phyloP scores from a whole-genome alignment of 345 rosid genomes.

The Ceriops zippeliana region DNA sequence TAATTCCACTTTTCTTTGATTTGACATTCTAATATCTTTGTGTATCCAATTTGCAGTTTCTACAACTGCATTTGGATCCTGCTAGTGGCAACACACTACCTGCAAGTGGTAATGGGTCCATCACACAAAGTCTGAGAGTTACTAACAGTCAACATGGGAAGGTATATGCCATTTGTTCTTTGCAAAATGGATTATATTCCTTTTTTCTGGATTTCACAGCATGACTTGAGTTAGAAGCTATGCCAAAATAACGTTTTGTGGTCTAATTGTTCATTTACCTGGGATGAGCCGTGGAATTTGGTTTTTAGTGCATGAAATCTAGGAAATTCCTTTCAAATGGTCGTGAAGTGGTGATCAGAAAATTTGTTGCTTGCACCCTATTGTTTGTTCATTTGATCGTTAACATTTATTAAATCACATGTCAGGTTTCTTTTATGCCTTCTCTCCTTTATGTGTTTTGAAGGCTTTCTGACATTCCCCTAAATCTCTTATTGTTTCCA shows the following conservation, averaged over 20 bases:
- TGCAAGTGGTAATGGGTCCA: constrained; percentile 53
- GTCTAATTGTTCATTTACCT: background rate
- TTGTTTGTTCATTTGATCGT: background rate
- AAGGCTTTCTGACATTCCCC: constrained; percentile 10
- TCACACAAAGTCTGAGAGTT: constrained; percentile 68
- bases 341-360: too few species aligned
- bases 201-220: constrained; percentile 2
- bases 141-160: constrained; percentile 96
- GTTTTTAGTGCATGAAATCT: too few species aligned
- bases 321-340: too few species aligned
- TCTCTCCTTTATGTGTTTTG: background rate
- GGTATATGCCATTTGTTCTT: constrained; percentile 38
- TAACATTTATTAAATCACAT: background rate
- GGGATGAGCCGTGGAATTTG: background rate
- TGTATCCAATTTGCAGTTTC: constrained; percentile 59
- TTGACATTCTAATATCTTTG: constrained; percentile 11
- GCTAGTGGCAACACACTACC: constrained; percentile 75
- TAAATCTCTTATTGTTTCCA: constrained; percentile 36
- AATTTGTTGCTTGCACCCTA: too few species aligned
- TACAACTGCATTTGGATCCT: constrained; percentile 91
- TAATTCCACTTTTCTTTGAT: background rate
- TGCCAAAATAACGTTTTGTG: background rate
- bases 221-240: background rate
- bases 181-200: background rate
- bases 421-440: background rate